phyloP scores from a whole-genome alignment of 1,139 yeast genomes.

The Arxiozyma slooffiae region DNA sequence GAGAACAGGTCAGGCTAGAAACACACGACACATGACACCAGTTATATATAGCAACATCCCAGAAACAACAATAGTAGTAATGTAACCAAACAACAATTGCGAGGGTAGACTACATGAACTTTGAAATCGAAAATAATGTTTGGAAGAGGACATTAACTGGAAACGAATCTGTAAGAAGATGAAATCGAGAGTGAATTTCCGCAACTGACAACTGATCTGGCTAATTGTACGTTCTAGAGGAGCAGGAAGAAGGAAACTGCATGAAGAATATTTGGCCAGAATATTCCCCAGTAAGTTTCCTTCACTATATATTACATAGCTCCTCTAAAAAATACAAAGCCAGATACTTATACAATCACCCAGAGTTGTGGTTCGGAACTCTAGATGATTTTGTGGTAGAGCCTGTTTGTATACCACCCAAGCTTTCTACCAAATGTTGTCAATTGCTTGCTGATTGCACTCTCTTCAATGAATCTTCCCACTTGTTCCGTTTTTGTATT shows the following conservation, averaged over 20 bases:
- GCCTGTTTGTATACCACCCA: neutral
- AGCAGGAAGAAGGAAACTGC: neutral
- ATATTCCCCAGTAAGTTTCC: neutral
- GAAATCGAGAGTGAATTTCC: no score
- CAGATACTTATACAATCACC: neutral
- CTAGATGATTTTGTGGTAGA: neutral
- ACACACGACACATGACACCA: no score
- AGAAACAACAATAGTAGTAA: no score
- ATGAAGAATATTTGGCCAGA: neutral
- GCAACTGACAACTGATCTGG: neutral
- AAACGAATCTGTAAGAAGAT: neutral
- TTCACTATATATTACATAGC: neutral
- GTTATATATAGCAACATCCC: no score
- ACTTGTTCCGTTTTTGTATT: neutral
- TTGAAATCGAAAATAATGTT: no score
- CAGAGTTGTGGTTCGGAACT: neutral
- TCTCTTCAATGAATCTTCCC: neutral
- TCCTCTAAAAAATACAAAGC: neutral
- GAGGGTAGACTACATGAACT: no score
- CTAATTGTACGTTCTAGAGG: neutral
- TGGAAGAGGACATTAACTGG: neutral
- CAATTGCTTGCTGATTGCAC: neutral
- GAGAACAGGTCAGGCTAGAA: no score
- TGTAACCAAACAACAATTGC: no score
- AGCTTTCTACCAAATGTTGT: neutral